phyloP scores from a whole-genome alignment of 495 filamentous ascomycete species.

The Lophiostoma macrostomum region DNA sequence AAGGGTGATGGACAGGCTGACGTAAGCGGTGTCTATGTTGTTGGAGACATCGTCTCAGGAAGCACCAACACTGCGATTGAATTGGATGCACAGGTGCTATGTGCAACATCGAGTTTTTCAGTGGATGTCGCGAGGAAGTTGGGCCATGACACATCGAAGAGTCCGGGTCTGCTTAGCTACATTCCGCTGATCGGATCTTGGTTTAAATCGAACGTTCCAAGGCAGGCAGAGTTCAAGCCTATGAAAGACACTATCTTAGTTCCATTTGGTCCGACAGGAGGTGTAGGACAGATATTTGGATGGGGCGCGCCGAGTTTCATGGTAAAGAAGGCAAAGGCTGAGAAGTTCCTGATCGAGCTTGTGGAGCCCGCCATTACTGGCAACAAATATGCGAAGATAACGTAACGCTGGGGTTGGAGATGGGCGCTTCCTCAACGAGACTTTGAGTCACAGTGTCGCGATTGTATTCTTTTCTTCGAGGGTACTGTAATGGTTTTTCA shows the following conservation, averaged over 20 bases:
- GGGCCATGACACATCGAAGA: background rate
- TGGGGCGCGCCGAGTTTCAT: slow-evolving; percentile 27
- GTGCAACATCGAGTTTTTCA: slow-evolving; percentile 5
- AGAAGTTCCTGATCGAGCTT: background rate
- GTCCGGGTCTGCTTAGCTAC: slow-evolving; percentile 2
- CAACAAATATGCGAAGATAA: too few species aligned
- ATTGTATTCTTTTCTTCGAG: too few species aligned
- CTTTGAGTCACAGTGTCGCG: too few species aligned
- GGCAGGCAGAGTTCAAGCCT: slow-evolving; percentile 33
- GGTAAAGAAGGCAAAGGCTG: slow-evolving; percentile 4
- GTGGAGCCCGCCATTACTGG: background rate
- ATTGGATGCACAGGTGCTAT: background rate
- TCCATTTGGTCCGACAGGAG: slow-evolving; percentile 52
- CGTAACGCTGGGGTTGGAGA: too few species aligned
- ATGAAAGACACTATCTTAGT: slow-evolving; percentile 45
- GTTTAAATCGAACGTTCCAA: background rate
- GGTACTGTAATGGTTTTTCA: too few species aligned
- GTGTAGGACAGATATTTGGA: slow-evolving; percentile 55
- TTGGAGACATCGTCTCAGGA: slow-evolving; percentile 44
- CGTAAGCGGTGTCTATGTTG: slow-evolving; percentile 46
- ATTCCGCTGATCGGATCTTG: too few species aligned
- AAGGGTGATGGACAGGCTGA: slow-evolving; percentile 37
- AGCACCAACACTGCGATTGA: slow-evolving; percentile 35
- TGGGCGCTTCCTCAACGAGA: too few species aligned
- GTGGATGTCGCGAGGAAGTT: slow-evolving; percentile 37